Conservation (phyloP, 805 yeast genomes). For the Candida incommunis region DNA sequence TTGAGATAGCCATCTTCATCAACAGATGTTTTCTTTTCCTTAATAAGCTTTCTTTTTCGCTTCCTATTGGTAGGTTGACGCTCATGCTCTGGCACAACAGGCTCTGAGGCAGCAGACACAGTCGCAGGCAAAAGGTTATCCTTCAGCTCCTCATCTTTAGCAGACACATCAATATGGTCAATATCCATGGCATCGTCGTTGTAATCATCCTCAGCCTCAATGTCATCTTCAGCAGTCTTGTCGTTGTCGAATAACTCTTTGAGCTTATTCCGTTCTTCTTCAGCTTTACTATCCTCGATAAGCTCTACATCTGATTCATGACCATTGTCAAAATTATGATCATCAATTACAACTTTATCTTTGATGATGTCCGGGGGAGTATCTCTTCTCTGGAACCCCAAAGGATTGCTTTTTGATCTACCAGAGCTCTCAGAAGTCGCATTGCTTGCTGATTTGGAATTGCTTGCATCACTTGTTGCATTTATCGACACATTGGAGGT, state of each 20-base stretch:
- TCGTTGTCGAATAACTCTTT: slow-evolving; percentile 5
- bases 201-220: neutral
- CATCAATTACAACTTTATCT: slow-evolving; percentile 7
- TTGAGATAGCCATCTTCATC: neutral
- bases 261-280: slow-evolving; percentile 4
- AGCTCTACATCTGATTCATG: neutral
- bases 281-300: neutral
- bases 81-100: neutral
- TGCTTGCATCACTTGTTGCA: neutral
- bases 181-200: neutral
- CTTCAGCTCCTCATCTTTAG: neutral
- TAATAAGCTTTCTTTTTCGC: neutral
- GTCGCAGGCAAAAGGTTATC: neutral
- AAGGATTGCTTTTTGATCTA: neutral
- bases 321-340: neutral
- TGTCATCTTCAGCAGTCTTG: neutral
- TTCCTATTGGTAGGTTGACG: neutral
- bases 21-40: neutral
- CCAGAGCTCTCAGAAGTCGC: neutral
- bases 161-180: neutral
- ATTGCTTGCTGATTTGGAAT: neutral
- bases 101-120: neutral
- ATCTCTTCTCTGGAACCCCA: neutral
- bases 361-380: slow-evolving; percentile 2
- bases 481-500: neutral